Evolutionary conservation across 2,329 filamentous ascomycete species (phyloP).

Genomic region (Apiospora sp.): DNA sequence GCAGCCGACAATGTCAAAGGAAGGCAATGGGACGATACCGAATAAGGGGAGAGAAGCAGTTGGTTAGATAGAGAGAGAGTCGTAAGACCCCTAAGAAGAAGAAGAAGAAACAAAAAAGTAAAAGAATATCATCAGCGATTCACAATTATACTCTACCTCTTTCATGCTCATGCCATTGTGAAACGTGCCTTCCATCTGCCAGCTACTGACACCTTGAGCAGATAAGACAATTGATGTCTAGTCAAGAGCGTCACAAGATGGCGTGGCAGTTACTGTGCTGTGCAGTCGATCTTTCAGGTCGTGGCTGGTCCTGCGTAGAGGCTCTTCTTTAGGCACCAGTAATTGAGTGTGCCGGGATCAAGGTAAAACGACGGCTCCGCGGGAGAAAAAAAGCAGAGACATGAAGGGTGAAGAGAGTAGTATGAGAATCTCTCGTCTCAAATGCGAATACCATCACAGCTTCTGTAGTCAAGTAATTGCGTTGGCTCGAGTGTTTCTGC

Average conservation of each 20-base stretch:
- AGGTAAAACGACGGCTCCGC: neutral
- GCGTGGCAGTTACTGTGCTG: too few species aligned
- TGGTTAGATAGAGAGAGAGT: neutral
- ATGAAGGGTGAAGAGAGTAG: neutral
- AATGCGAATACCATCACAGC: neutral
- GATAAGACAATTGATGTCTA: too few species aligned
- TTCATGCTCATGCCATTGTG: neutral
- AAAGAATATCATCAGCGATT: constrained; percentile 23
- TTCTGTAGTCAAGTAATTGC: neutral
- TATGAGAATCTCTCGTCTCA: too few species aligned
- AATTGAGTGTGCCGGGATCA: neutral
- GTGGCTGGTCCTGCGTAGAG: neutral
- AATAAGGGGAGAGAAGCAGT: neutral
- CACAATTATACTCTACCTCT: neutral
- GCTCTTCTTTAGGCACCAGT: neutral
- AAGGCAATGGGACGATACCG: neutral
- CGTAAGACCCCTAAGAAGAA: neutral
- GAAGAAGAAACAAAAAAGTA: constrained; percentile 18
- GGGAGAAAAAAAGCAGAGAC: neutral
- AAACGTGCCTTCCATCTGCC: neutral
- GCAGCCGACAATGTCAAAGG: constrained; percentile 3
- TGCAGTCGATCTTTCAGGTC: too few species aligned
- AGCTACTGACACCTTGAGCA: neutral
- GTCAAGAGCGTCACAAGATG: too few species aligned
- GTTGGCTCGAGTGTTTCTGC: neutral